Evolutionary conservation across 108 stramenopile genomes (phyloP).

Genomic region (Skeletonema potamos): DNA sequence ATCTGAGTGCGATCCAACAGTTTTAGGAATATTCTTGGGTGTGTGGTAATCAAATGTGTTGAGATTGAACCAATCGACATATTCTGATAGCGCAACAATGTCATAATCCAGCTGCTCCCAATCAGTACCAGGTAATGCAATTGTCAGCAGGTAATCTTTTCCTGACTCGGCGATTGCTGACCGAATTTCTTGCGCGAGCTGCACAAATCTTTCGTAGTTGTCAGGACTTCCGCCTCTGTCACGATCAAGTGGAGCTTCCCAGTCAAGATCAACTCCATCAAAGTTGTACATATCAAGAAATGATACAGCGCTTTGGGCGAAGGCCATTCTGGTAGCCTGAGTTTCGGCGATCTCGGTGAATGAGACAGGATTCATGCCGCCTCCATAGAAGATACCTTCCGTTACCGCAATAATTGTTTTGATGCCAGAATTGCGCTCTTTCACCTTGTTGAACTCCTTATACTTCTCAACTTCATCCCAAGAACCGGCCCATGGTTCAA

Average conservation of each 20-base stretch:
- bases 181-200: constrained; percentile 38
- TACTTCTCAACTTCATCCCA: constrained; percentile 53
- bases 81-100: constrained; percentile 32
- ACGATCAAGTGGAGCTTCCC: constrained; percentile 44
- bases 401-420: constrained; percentile 53
- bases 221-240: constrained; percentile 46
- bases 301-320: constrained; percentile 43
- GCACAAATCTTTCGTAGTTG: constrained; percentile 40
- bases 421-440: constrained; percentile 38
- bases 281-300: constrained; percentile 48
- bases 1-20: constrained; percentile 49
- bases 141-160: constrained; percentile 34
- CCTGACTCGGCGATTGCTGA: constrained; percentile 31
- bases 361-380: constrained; percentile 48
- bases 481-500: constrained; percentile 52
- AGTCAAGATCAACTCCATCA: constrained; percentile 57
- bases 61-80: constrained; percentile 56
- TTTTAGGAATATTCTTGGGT: constrained; percentile 46
- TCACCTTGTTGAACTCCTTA: constrained; percentile 48
- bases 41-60: constrained; percentile 56
- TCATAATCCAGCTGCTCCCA: constrained; percentile 52
- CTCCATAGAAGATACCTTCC: constrained; percentile 48
- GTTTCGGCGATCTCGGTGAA: constrained; percentile 43
- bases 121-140: constrained; percentile 47
- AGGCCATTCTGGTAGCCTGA: constrained; percentile 36